phyloP scores from a whole-genome alignment of 2,329 filamentous ascomycete species.

The Claviceps sp. region DNA sequence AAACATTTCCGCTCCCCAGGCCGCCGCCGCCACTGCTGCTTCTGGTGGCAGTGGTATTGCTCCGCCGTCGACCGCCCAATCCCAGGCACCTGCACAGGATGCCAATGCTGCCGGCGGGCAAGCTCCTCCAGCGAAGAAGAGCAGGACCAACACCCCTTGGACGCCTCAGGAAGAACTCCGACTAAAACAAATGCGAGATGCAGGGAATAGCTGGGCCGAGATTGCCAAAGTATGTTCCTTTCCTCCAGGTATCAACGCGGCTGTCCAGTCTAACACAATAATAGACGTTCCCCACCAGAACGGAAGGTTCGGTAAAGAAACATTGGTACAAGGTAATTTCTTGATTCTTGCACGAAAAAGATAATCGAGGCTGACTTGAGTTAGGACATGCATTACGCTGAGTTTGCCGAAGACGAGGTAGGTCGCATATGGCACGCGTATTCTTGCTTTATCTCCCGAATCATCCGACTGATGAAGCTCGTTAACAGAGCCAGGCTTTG shows the following conservation, averaged over 20 bases:
- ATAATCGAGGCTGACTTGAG: not conserved
- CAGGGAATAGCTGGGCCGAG: conserved; percentile 90
- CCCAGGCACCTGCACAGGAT: conserved; percentile 19
- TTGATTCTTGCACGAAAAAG: not conserved
- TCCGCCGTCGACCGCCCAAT: conserved; percentile 13
- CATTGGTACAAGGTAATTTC: conserved; percentile 88
- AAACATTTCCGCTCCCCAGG: conserved; percentile 18
- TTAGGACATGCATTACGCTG: conserved; percentile 97
- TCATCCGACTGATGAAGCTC: conserved; percentile 6
- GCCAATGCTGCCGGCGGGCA: conserved; percentile 15
- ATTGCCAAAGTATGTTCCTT: conserved; percentile 80
- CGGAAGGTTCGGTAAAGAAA: conserved; percentile 97
- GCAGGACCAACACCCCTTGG: conserved; percentile 97
- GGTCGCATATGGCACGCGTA: not conserved
- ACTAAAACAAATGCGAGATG: conserved; percentile 87
- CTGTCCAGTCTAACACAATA: not conserved
- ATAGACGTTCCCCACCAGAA: conserved; percentile 80
- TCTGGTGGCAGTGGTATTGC: not conserved
- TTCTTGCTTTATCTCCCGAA: not conserved
- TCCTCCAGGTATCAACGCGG: not conserved
- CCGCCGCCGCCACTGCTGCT: not conserved
- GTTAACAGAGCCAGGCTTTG: conserved; percentile 55
- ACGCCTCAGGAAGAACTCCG: conserved; percentile 86
- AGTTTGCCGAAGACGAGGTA: conserved; percentile 96
- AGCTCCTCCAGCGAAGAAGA: conserved; percentile 67